Conservation (phyloP, 768 basidiomycete species). For the Rhodotorula diobovata region DNA sequence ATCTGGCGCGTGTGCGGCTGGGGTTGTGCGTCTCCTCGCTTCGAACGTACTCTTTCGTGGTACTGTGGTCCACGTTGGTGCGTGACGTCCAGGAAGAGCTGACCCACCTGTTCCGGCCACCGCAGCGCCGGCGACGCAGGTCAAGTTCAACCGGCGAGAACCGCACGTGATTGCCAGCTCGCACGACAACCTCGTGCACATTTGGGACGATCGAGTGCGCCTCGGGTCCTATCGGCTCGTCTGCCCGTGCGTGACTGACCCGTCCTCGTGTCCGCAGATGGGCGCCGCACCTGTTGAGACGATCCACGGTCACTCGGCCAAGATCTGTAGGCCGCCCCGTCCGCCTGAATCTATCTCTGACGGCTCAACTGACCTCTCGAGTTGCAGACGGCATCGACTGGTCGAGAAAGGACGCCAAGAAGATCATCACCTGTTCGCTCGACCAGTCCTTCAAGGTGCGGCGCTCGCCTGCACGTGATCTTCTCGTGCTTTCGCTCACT, state of each 20-base stretch:
- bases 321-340: conserved; percentile 16
- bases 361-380: conserved; percentile 73
- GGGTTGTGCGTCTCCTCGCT: conserved; percentile 31
- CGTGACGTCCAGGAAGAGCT: background rate
- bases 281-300: conserved; percentile 29
- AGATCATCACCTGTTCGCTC: conserved; percentile 88
- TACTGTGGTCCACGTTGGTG: background rate
- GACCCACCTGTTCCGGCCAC: background rate
- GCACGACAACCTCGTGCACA: conserved; percentile 75
- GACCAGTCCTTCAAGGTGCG: conserved; percentile 59
- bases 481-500: background rate
- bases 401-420: conserved; percentile 67
- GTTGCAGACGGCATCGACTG: conserved; percentile 79
- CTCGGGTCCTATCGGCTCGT: background rate
- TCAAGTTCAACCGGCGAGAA: conserved; percentile 92
- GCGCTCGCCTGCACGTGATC: background rate
- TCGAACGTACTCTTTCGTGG: too few relatives aligned
- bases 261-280: conserved; percentile 4
- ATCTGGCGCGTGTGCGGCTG: conserved; percentile 38
- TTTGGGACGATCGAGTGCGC: conserved; percentile 91
- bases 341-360: background rate
- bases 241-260: background rate
- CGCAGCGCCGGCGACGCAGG: conserved; percentile 80
- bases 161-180: conserved; percentile 82
- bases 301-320: conserved; percentile 23